Base-by-base conservation (phyloP, 495 filamentous ascomycete genomes). In the Lasiosphaeriaceae sp. region DNA sequence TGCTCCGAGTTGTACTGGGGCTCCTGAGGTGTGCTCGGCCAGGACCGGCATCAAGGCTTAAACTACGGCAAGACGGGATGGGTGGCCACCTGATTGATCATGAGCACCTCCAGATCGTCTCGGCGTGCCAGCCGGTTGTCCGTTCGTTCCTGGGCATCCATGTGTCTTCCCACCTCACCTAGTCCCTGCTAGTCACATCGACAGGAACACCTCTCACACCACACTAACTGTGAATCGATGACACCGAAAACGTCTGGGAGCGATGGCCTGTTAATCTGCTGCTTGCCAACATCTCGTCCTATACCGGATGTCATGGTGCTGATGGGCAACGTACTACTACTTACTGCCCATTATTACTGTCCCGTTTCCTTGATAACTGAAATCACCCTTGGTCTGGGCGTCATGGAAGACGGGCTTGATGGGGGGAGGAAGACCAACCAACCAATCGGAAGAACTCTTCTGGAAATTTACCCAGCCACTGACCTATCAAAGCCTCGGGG, bases 271-370 rank as follows among this genome's bases (percentile, higher is more conserved):
- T 31, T 21, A 39, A 26, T 57, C 45, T 60, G 63, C 34, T 23
- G 56, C 63, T 31, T 61, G 55, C 60, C 57, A 62, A 52, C 53
- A 21, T 53, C 47, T 43, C 43, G 47, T 50, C 65, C 58, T 64
- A 64, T 68, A 60, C 62, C 58, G 49, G 35, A 24, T 39, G 37
- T 59, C 53, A 65, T 59, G 63, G 63, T 57, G 56, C 54, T 61
- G 61, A 47, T 12, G 26, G 26, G 9, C 26, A 31, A 9, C 9
- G 26, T 31, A 55, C 19, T 21, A 20, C 3, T 39, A 19, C 29
- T 16, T 21, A 20, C 3, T 39, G 35, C 29, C 31, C 24, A 17
- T 50, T 50, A 12, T 5, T 34, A 17, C n/a, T 29, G 58, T 35
- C 47, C 56, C 50, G 48, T 35, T 34, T 21, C 50, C 44, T 48